Percentiles rank a stretch among this genome's conserved stretches.
Conservation (phyloP, 345 rosid species). For the Chamaenerion angustifolium region DNA sequence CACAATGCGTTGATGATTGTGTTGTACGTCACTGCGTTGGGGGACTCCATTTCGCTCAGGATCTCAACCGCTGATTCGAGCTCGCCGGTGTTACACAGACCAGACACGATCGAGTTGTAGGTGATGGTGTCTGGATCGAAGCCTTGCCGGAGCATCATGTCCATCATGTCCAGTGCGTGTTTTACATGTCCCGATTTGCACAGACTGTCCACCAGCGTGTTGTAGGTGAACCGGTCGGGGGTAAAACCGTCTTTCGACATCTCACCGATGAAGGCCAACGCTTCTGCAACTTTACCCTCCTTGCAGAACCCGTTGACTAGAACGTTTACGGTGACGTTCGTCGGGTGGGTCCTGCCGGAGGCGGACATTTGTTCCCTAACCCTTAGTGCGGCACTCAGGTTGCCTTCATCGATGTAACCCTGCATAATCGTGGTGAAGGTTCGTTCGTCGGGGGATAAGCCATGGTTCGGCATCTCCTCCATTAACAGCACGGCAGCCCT, state of each 20-base stretch:
- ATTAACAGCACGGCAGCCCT: conserved; percentile 73
- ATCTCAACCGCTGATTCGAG: conserved; percentile 68
- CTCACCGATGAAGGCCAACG: conserved; percentile 49
- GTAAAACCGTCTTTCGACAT: conserved; percentile 51
- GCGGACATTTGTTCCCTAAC: conserved; percentile 49
- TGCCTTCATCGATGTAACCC: conserved; percentile 73
- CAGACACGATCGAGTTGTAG: conserved; percentile 68
- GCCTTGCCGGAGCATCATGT: conserved; percentile 78
- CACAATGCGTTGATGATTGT: conserved; percentile 73
- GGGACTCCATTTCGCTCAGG: conserved; percentile 65
- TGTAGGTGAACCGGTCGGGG: conserved; percentile 72
- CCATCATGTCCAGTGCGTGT: conserved; percentile 72
- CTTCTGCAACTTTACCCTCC: conserved; percentile 58
- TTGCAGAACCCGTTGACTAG: conserved; percentile 79
- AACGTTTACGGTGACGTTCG: conserved; percentile 64
- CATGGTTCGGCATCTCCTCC: conserved; percentile 63
- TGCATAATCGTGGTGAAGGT: conserved; percentile 81
- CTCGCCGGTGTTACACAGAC: conserved; percentile 70
- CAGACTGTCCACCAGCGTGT: conserved; percentile 72
- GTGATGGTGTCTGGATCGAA: conserved; percentile 74
- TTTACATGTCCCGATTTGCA: conserved; percentile 67
- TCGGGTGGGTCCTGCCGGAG: conserved; percentile 28
- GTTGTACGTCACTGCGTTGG: conserved; percentile 77
- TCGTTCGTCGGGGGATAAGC: conserved; percentile 65
- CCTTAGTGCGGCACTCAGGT: conserved; percentile 64